Base-by-base conservation (phyloP, 1,139 yeast genomes). In the Debaryomycetaceae sp. region DNA sequence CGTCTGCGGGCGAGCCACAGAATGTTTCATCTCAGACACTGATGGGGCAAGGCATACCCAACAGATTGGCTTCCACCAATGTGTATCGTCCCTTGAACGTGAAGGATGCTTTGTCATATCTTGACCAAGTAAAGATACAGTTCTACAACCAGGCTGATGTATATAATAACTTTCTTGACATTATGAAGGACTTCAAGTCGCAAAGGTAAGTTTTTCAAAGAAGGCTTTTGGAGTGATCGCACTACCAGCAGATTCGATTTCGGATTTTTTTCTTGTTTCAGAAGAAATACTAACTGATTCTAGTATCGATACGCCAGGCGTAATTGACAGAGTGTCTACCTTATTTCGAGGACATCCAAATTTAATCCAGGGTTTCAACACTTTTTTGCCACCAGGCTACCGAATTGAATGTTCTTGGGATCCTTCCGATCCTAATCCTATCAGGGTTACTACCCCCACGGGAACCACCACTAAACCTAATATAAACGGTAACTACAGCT, bases 141-240 rank as follows among this genome's bases (percentile, higher is more conserved):
- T 92, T 92, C 63, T 86, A 79, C 61, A 79, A 81, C 50, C 95
- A 92, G 64, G 95, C 98, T 0, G 97, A 91, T 57, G 96, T 94
- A 38, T 92, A 94, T 70, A 94, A 92, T 61, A 91, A 87, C 60
- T 92, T 92, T 58, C 75, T 92, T 56, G 99, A 94, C 60, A 92
- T 92, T 48, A 92, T 92, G 99, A 92, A 92, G 65, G 98, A 94
- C 59, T 94, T 94, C 70, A 92, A 94, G 68, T 85, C 95, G 37
- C 97, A 91, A 66, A 79, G 81, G 70, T 77, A 63, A 47, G 79
- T 71, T 41, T 44, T 11, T 26, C 37, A 38, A 11, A 35, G 26
- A 30, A 22, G n/a, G 11, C 8, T 15, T n/a, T 31, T 30, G 14
- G 8, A 11, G 17, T 17, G 34, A 13, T n/a, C 7, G 15, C 18